phyloP scores from a whole-genome alignment of 305 asterid genomes.

The Fraxinus nigra region DNA sequence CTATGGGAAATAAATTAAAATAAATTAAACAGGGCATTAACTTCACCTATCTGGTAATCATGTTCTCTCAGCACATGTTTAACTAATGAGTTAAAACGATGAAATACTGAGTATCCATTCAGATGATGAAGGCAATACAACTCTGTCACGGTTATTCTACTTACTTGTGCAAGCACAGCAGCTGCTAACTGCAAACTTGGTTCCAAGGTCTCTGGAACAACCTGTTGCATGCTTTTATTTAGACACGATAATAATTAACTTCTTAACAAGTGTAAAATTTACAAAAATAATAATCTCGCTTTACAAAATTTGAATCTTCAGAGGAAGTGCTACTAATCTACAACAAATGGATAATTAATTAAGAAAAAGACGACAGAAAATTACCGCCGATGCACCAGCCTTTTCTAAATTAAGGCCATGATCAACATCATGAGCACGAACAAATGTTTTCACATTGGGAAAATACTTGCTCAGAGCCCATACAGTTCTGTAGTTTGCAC shows the following conservation, averaged over 20 bases:
- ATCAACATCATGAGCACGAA: slow-evolving; percentile 98
- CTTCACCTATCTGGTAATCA: not conserved
- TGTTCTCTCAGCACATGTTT: not conserved
- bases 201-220: slow-evolving; percentile 59
- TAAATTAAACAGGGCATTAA: not conserved
- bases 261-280: not conserved
- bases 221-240: slow-evolving; percentile 29
- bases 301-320: slow-evolving; percentile 2
- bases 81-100: not conserved
- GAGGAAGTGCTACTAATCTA: not conserved
- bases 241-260: not conserved
- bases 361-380: slow-evolving; percentile 18
- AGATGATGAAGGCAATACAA: not conserved
- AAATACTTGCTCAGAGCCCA: slow-evolving; percentile 98
- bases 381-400: slow-evolving; percentile 99
- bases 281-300: not conserved
- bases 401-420: slow-evolving; percentile 97
- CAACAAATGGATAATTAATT: slow-evolving; percentile 4
- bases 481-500: slow-evolving; percentile 97
- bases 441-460: slow-evolving; percentile 94
- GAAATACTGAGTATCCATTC: not conserved
- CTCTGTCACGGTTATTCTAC: slow-evolving; percentile 13
- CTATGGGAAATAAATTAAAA: not conserved
- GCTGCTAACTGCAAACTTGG: slow-evolving; percentile 59
- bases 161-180: slow-evolving; percentile 54